phyloP scores from a whole-genome alignment of 164 flowering plant genomes.

The Buxus sempervirens region DNA sequence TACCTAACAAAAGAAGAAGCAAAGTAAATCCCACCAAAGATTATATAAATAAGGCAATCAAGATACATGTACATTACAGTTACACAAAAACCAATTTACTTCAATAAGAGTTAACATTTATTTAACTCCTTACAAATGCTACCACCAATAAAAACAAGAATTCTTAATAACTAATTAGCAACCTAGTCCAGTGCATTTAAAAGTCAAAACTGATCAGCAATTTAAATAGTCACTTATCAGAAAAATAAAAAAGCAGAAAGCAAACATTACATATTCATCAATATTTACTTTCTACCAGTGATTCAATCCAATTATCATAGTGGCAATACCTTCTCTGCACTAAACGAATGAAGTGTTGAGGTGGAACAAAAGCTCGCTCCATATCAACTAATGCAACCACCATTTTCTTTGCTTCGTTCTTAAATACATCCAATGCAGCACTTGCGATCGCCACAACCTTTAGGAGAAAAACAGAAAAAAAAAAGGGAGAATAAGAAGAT shows the following conservation, averaged over 20 bases:
- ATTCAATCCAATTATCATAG: background rate
- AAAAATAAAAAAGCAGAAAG: too few relatives aligned
- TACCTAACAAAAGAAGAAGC: too few relatives aligned
- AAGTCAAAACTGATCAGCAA: background rate
- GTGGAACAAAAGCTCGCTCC: constrained; percentile 99
- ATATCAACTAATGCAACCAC: constrained; percentile 97
- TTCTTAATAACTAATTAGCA: background rate
- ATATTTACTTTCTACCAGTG: background rate
- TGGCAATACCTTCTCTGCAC: constrained; percentile 81
- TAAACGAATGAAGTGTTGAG: constrained; percentile 95
- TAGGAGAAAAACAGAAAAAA: too few relatives aligned
- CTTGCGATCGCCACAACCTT: constrained; percentile 88
- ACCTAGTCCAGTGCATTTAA: background rate
- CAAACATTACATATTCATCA: background rate
- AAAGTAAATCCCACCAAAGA: too few relatives aligned
- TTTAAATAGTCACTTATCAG: background rate
- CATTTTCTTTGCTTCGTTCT: constrained; percentile 93
- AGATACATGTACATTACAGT: too few relatives aligned
- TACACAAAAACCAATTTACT: too few relatives aligned
- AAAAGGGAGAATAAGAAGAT: too few relatives aligned
- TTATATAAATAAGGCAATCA: too few relatives aligned
- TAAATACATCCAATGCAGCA: constrained; percentile 82
- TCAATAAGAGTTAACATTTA: too few relatives aligned
- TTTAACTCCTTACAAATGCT: background rate
- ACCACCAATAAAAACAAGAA: background rate